A percentile compares a stretch with the other conserved stretches of the same genome.
Evolutionary conservation across 2,329 filamentous ascomycete species (phyloP).

Genomic region (Colletotrichum euphorbiae): DNA sequence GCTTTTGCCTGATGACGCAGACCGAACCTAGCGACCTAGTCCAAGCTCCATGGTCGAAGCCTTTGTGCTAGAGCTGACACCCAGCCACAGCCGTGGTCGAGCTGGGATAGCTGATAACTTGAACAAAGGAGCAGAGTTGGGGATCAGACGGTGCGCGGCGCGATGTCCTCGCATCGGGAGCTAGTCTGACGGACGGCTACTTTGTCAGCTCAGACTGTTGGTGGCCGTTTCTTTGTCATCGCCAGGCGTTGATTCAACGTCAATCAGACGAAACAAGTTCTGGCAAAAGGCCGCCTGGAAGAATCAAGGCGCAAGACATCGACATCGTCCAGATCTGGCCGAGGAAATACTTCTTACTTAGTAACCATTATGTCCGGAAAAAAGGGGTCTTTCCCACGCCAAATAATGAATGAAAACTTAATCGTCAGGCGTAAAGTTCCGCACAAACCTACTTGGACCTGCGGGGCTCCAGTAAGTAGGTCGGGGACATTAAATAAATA

Average conservation of each 20-base stretch:
- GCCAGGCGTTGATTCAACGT: background rate
- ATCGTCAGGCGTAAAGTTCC: too few species aligned
- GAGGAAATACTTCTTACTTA: background rate
- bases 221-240: background rate
- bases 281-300: background rate
- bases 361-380: too few species aligned
- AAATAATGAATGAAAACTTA: too few species aligned
- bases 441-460: too few species aligned
- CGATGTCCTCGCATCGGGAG: background rate
- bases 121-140: background rate
- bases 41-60: background rate
- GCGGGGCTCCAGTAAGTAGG: too few species aligned
- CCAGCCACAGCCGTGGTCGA: background rate
- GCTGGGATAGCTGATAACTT: background rate
- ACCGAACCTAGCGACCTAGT: constrained; percentile 11
- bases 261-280: background rate
- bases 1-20: constrained; percentile 9
- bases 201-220: background rate
- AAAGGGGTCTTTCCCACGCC: too few species aligned
- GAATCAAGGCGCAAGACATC: background rate
- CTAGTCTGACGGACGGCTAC: background rate
- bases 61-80: constrained; percentile 1
- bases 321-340: background rate
- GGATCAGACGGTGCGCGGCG: background rate
- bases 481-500: too few species aligned